A percentile compares a stretch with the other conserved stretches of the same genome.
These are phyloP conservation scores for Conringia planisiliqua DNA, from an alignment of 345 rosid species.

Conservation along the genomic window DNA sequence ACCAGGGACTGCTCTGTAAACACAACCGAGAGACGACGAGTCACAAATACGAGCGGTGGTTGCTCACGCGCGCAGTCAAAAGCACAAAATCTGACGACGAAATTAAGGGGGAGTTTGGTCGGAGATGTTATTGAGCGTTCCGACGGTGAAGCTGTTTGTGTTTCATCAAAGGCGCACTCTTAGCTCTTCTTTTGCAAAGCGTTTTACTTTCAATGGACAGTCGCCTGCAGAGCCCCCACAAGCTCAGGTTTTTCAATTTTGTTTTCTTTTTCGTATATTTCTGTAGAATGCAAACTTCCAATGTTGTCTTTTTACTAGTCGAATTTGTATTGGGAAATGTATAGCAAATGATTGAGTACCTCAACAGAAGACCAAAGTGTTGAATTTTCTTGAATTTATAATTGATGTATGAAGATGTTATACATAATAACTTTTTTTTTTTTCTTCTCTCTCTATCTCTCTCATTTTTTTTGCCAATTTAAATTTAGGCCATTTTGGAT, in stretches of 20 bases:
- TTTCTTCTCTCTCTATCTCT: neutral
- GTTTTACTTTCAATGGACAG: neutral
- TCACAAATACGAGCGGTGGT: neutral
- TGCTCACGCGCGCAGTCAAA: neutral
- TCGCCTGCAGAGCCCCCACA: neutral
- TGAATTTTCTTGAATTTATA: neutral
- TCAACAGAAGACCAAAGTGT: too few species aligned
- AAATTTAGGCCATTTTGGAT: constrained; percentile 37
- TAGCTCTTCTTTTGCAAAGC: constrained; percentile 3
- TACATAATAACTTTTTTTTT: neutral
- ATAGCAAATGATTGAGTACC: neutral
- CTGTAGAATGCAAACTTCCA: neutral
- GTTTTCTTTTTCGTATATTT: neutral
- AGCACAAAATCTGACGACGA: neutral
- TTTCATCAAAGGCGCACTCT: constrained; percentile 5
- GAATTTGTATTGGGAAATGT: neutral
- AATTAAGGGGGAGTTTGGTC: neutral
- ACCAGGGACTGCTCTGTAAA: neutral
- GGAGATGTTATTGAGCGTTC: constrained; percentile 12
- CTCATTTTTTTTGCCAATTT: too few species aligned
- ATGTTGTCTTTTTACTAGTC: neutral
- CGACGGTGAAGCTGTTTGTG: constrained; percentile 11
- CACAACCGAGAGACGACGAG: neutral
- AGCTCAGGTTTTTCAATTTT: constrained; percentile 16
- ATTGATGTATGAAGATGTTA: neutral